Evolutionary conservation across 2,329 filamentous ascomycete genomes (phyloP).

Genomic region (Aspergillus clavatus): DNA sequence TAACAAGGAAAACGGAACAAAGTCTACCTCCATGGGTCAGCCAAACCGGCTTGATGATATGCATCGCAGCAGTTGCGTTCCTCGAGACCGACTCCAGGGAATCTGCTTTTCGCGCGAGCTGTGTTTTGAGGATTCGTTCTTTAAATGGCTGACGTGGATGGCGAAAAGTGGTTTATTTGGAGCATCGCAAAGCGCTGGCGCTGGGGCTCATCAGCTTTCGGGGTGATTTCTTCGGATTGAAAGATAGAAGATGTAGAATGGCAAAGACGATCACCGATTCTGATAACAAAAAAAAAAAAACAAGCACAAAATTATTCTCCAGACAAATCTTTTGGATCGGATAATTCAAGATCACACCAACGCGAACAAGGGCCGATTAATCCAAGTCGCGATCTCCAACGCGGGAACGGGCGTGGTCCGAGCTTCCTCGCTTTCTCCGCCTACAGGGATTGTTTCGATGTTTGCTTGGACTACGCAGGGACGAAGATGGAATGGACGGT

Average conservation of each 20-base stretch:
- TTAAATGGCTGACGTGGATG: constrained; percentile 19
- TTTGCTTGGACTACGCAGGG: neutral
- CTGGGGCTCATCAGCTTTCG: constrained; percentile 11
- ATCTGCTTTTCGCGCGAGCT: constrained; percentile 2
- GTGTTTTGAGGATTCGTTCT: constrained; percentile 7
- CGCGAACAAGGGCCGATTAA: constrained; percentile 17
- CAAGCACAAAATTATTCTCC: no score
- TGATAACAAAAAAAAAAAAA: no score
- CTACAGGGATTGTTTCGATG: neutral
- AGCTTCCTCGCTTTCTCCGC: constrained; percentile 25
- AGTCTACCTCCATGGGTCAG: constrained; percentile 77
- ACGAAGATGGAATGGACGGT: neutral
- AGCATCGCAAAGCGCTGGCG: constrained; percentile 26
- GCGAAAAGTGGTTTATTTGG: constrained; percentile 15
- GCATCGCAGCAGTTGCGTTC: constrained; percentile 50
- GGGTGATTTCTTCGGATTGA: neutral
- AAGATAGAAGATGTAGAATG: neutral
- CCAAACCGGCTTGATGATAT: constrained; percentile 92
- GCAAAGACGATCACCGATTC: neutral
- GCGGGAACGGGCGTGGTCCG: constrained; percentile 26
- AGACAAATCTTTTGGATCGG: no score
- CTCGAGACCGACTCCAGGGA: constrained; percentile 1
- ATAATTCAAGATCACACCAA: constrained; percentile 7
- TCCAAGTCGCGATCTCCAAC: constrained; percentile 38
- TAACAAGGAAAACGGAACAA: constrained; percentile 4